phyloP scores from a whole-genome alignment of 306 rosid species.

The Calophaca sinica region DNA sequence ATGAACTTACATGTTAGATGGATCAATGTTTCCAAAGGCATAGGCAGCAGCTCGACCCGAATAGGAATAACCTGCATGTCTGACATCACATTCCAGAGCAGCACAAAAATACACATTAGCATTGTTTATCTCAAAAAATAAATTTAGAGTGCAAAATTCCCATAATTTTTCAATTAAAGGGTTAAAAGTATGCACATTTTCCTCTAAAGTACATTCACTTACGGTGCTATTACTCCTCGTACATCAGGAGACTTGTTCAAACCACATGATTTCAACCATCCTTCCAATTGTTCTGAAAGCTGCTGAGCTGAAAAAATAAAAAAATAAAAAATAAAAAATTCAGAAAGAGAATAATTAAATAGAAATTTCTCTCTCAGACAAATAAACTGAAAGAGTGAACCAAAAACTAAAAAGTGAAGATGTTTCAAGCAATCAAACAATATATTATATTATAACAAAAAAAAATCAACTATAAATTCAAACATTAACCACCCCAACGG shows the following conservation, averaged over 20 bases:
- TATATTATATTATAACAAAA: not conserved
- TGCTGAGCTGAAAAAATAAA: slow-evolving; percentile 55
- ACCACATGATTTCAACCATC: slow-evolving; percentile 74
- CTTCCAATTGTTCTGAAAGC: slow-evolving; percentile 76
- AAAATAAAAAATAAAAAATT: not conserved
- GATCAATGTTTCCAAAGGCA: slow-evolving; percentile 96
- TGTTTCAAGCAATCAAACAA: slow-evolving; percentile 2
- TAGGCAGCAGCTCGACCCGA: slow-evolving; percentile 98
- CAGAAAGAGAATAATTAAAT: not conserved
- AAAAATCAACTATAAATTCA: not conserved
- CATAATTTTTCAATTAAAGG: not conserved
- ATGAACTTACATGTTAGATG: slow-evolving; percentile 74
- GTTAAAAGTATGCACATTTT: not conserved
- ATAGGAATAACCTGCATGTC: slow-evolving; percentile 98
- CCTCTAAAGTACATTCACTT: slow-evolving; percentile 47
- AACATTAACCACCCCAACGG: not conserved
- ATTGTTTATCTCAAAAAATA: slow-evolving; percentile 5
- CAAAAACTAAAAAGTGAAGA: not conserved
- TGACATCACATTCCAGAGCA: slow-evolving; percentile 49
- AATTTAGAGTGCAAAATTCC: not conserved
- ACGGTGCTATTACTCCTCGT: slow-evolving; percentile 96
- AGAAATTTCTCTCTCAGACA: not conserved
- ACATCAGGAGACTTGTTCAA: slow-evolving; percentile 75
- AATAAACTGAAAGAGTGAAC: slow-evolving; percentile 7
- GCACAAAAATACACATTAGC: slow-evolving; percentile 31